Evolutionary conservation across 2,329 filamentous ascomycete genomes (phyloP).

Genomic region (Chrysoporthe deuterocubensis): DNA sequence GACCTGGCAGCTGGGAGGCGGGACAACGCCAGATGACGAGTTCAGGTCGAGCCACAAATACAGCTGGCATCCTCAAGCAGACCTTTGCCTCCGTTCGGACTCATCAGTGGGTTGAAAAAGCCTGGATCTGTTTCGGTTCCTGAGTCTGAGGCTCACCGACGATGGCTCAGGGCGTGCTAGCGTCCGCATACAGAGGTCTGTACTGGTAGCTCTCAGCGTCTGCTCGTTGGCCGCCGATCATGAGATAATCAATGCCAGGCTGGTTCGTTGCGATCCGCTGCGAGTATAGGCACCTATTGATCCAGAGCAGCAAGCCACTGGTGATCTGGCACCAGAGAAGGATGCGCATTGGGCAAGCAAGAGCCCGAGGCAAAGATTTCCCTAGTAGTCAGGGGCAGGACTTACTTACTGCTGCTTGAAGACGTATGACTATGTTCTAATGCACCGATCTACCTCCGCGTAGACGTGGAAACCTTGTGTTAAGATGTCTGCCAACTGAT

Average conservation of each 20-base stretch:
- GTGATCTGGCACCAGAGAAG: no score
- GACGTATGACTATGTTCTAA: neutral
- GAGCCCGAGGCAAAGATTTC: neutral
- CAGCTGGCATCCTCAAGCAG: neutral
- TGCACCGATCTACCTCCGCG: neutral
- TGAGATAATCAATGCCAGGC: neutral
- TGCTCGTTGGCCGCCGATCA: neutral
- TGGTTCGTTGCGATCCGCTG: no score
- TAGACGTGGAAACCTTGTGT: neutral
- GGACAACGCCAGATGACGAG: accelerated
- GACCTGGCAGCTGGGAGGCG: neutral
- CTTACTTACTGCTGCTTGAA: neutral
- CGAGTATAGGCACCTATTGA: no score
- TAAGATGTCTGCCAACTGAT: no score
- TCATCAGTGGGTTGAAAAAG: neutral
- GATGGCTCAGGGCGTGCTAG: no score
- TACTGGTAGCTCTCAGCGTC: neutral
- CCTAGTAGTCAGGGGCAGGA: neutral
- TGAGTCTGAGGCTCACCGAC: no score
- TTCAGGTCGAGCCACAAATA: no score
- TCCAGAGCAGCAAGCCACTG: no score
- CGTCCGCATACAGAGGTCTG: no score
- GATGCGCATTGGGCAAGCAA: no score
- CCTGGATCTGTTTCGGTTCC: neutral
- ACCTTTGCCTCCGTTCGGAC: neutral